Evolutionary conservation across 768 basidiomycete species (phyloP).

Genomic region (Trametes gibbosa): DNA sequence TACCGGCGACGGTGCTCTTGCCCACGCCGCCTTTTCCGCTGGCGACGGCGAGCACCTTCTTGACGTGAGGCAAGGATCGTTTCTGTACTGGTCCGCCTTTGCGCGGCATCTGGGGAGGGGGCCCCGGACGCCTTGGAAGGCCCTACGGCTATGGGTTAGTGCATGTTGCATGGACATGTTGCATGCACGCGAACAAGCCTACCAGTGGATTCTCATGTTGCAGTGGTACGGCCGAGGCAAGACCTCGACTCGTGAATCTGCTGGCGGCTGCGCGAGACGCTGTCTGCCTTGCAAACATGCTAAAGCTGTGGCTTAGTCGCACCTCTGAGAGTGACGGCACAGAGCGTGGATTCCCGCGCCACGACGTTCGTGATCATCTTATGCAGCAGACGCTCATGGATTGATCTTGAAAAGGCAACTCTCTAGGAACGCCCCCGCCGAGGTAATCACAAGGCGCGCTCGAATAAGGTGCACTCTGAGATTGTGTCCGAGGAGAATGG

Average conservation of each 20-base stretch:
- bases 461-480: not conserved
- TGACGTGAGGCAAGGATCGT: conserved; percentile 65
- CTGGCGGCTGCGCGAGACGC: not conserved
- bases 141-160: conserved; percentile 24
- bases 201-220: conserved; percentile 60
- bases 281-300: not conserved
- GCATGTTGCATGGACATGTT: not conserved
- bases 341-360: conserved; percentile 1
- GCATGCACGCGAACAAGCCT: conserved; percentile 14
- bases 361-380: not conserved
- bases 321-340: not conserved
- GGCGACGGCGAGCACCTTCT: conserved; percentile 79
- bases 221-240: not conserved
- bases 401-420: conserved; percentile 6
- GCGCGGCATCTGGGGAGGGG: conserved; percentile 59
- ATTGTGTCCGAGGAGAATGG: not conserved
- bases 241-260: not conserved
- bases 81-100: conserved; percentile 52
- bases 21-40: conserved; percentile 97
- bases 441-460: no score
- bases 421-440: not conserved
- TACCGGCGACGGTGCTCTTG: conserved; percentile 91
- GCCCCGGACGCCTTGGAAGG: conserved; percentile 26
- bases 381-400: not conserved
- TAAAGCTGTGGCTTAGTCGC: no score